These are phyloP conservation scores for Populus tremula DNA, from an alignment of 345 rosid genomes.

Conservation along the genomic window DNA sequence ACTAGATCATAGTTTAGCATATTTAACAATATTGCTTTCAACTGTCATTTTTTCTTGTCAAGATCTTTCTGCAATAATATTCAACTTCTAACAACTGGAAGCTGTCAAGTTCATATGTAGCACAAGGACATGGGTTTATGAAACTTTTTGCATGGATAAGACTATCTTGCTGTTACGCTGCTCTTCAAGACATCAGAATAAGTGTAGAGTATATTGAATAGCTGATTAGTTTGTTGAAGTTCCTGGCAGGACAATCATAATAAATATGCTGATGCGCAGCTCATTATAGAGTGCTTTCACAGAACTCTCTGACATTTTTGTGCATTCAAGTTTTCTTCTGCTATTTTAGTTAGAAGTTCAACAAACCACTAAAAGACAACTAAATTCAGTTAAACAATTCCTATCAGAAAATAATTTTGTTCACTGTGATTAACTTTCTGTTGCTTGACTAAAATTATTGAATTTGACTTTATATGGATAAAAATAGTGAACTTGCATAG, in stretches of 20 bases:
- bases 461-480: neutral
- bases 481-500: neutral
- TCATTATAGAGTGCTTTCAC: conserved; percentile 69
- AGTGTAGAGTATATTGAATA: conserved; percentile 93
- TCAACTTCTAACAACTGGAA: conserved; percentile 94
- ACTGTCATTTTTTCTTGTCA: neutral
- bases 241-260: conserved; percentile 98
- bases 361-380: neutral
- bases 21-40: no score
- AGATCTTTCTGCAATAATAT: neutral
- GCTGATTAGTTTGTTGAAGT: conserved; percentile 99
- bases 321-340: conserved; percentile 3
- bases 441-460: neutral
- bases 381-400: neutral
- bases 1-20: neutral
- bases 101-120: conserved; percentile 98
- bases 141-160: conserved; percentile 89
- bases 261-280: conserved; percentile 97
- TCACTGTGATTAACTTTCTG: neutral
- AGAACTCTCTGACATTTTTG: neutral
- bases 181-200: conserved; percentile 98
- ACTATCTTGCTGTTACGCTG: conserved; percentile 90
- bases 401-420: no score
- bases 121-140: conserved; percentile 90
- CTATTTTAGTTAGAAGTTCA: neutral